Evolutionary conservation across 2,329 filamentous ascomycete genomes (phyloP).

Genomic region (Colletotrichum zoysiae): DNA sequence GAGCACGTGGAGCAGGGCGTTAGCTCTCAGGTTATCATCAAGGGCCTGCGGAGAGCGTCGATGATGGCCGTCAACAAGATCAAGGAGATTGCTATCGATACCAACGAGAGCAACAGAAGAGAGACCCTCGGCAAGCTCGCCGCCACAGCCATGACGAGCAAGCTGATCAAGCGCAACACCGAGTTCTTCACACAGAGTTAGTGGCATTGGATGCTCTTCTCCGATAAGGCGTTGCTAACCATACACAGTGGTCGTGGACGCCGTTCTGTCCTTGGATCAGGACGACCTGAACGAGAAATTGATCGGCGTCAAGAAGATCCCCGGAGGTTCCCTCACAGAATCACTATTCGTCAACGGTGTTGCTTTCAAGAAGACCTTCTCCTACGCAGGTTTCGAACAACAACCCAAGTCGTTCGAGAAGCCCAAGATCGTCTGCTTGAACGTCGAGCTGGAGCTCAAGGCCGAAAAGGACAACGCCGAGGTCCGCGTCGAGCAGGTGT

Average conservation of each 20-base stretch:
- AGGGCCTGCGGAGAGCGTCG: conserved; percentile 89
- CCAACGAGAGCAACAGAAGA: conserved; percentile 83
- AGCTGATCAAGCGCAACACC: conserved; percentile 97
- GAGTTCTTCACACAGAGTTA: conserved; percentile 97
- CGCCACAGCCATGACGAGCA: conserved; percentile 98
- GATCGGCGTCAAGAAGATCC: conserved; percentile 98
- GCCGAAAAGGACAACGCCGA: conserved; percentile 99
- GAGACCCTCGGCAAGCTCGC: conserved; percentile 92
- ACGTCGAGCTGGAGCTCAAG: conserved; percentile 98
- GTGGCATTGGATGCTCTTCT: conserved; percentile 46
- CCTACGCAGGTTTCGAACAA: conserved; percentile 98
- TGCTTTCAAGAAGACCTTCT: conserved; percentile 99
- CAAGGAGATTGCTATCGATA: conserved; percentile 94
- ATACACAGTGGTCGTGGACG: conserved; percentile 90
- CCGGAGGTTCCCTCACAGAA: conserved; percentile 94
- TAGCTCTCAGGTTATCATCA: conserved; percentile 97
- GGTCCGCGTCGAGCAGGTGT: conserved; percentile 97
- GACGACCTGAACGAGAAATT: conserved; percentile 97
- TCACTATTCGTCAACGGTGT: conserved; percentile 98
- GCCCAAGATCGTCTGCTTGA: conserved; percentile 96
- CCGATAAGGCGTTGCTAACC: neutral
- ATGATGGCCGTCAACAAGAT: conserved; percentile 97
- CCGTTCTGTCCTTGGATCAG: conserved; percentile 94
- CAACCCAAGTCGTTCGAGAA: conserved; percentile 96
- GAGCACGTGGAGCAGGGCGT: conserved; percentile 97